These are phyloP conservation scores for Beauveria medogensis DNA, from an alignment of 2,329 filamentous ascomycete genomes.

Conservation along the genomic window DNA sequence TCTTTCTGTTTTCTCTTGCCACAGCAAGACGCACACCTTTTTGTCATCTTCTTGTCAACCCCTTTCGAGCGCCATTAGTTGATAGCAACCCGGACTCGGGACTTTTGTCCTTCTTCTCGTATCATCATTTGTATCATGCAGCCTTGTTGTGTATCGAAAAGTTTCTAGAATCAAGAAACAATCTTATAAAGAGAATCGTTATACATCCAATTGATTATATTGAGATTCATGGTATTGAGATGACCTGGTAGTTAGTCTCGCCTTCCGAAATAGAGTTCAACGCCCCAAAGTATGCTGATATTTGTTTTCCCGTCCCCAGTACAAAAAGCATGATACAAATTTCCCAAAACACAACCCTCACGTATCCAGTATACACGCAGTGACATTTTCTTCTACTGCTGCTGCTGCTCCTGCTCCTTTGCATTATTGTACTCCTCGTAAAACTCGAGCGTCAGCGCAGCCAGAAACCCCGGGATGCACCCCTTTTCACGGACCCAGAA, in stretches of 20 bases:
- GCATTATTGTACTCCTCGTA: slow-evolving; percentile 57
- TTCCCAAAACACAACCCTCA: background rate
- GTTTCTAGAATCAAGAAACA: background rate
- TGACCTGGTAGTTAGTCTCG: too few relatives aligned
- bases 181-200: background rate
- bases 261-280: background rate
- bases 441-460: slow-evolving; percentile 86
- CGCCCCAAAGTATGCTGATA: background rate
- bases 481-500: slow-evolving; percentile 95
- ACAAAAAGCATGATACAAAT: background rate
- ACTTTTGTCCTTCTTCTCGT: background rate
- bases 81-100: background rate
- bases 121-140: slow-evolving; percentile 4
- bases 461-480: slow-evolving; percentile 87
- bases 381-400: background rate
- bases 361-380: background rate
- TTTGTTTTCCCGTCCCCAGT: background rate
- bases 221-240: too few relatives aligned
- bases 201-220: too few relatives aligned
- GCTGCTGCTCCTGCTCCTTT: background rate
- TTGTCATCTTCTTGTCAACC: too few relatives aligned
- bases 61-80: too few relatives aligned
- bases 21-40: too few relatives aligned
- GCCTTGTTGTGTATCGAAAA: background rate
- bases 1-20: too few relatives aligned